A percentile compares a stretch with the other conserved stretches of the same genome.
phyloP scores from a whole-genome alignment of 305 asterid genomes.

The Andrographis paniculata region DNA sequence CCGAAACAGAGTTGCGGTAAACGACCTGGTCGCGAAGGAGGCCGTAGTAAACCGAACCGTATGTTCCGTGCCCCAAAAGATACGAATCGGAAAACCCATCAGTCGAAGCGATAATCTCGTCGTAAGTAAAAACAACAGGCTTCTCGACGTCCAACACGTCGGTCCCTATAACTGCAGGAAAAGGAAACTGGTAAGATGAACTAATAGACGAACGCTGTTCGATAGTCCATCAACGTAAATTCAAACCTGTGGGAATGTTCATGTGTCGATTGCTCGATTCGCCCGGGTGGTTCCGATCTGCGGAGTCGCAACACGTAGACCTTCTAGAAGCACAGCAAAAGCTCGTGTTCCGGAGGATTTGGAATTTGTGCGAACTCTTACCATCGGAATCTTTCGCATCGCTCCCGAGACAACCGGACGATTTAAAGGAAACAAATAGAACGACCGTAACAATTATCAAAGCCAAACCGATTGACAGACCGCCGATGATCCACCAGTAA shows the following conservation, averaged over 20 bases:
- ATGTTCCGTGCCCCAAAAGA: constrained; percentile 92
- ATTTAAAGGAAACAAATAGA: constrained; percentile 47
- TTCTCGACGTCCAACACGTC: constrained; percentile 89
- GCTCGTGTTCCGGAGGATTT: constrained; percentile 66
- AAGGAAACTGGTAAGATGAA: not conserved
- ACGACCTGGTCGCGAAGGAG: constrained; percentile 77
- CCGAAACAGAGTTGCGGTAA: constrained; percentile 5
- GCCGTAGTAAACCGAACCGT: constrained; percentile 85
- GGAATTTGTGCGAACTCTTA: constrained; percentile 60
- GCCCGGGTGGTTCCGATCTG: constrained; percentile 43
- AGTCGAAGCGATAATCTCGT: constrained; percentile 61
- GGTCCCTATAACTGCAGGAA: constrained; percentile 64
- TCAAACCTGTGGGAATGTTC: constrained; percentile 76
- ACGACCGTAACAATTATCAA: constrained; percentile 40
- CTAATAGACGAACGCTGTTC: no score
- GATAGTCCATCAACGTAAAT: no score
- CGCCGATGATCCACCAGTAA: constrained; percentile 86
- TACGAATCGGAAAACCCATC: constrained; percentile 87
- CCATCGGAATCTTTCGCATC: constrained; percentile 43
- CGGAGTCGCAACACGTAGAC: constrained; percentile 46
- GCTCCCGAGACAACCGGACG: constrained; percentile 41
- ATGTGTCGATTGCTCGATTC: constrained; percentile 73
- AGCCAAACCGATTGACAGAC: constrained; percentile 63
- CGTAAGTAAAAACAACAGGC: constrained; percentile 65
- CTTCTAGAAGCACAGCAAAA: constrained; percentile 81